These are phyloP conservation scores for Allium cepa DNA, from an alignment of 106 monocot species.

Conservation along the genomic window DNA sequence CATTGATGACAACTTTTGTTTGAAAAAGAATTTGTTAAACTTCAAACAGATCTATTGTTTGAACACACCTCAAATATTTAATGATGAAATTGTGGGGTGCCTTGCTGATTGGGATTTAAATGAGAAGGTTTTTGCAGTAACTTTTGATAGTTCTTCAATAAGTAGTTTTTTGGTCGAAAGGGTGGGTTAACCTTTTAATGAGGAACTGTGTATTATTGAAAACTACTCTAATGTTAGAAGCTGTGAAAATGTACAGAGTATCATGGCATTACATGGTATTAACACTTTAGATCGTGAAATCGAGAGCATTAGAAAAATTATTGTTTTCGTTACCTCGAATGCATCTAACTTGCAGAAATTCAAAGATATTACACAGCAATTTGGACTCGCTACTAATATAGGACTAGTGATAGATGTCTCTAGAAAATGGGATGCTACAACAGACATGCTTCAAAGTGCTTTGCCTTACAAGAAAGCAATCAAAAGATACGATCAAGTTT, in stretches of 20 bases:
- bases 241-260: conserved; percentile 2
- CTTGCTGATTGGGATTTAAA: conserved; percentile 11
- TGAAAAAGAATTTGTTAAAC: conserved; percentile 13
- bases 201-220: conserved; percentile 3
- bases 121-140: conserved; percentile 1
- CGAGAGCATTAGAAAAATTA: conserved; percentile 5
- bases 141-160: not conserved
- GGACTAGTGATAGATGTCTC: conserved; percentile 6
- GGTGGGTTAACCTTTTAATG: not conserved
- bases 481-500: not conserved
- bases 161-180: not conserved
- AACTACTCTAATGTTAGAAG: conserved; percentile 12
- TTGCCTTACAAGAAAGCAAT: conserved; percentile 5
- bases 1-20: conserved; percentile 9
- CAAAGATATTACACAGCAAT: conserved; percentile 12
- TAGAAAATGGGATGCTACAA: conserved; percentile 7
- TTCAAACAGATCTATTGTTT: conserved; percentile 10
- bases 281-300: not conserved
- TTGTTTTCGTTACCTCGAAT: not conserved
- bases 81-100: conserved; percentile 11
- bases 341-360: conserved; percentile 9
- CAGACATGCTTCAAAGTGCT: conserved; percentile 6
- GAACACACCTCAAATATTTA: conserved; percentile 1
- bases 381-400: not conserved
- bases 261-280: conserved; percentile 22